These are phyloP conservation scores for Microdochium nivale DNA, from an alignment of 2,329 filamentous ascomycete species.

Conservation along the genomic window DNA sequence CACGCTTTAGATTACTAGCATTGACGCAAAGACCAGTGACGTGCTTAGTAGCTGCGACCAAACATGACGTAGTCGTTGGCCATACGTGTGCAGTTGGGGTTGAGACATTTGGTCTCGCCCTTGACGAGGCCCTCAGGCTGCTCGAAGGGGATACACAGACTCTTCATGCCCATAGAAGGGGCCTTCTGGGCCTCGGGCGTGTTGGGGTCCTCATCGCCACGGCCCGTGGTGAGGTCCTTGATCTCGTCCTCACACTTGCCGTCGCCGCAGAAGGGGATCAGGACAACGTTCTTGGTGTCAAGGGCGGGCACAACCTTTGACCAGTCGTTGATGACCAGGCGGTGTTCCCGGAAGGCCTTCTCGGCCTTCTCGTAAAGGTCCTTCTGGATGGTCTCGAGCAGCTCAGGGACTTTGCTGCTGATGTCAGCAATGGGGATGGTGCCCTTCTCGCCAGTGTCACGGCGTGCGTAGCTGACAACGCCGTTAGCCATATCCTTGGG, in stretches of 20 bases:
- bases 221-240: slow-evolving; percentile 82
- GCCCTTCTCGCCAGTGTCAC: slow-evolving; percentile 79
- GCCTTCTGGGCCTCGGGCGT: slow-evolving; percentile 44
- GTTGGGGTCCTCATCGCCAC: slow-evolving; percentile 47
- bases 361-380: slow-evolving; percentile 76
- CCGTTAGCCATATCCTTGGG: slow-evolving; percentile 86
- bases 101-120: slow-evolving; percentile 85
- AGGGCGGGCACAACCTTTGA: slow-evolving; percentile 83
- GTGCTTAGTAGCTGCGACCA: slow-evolving; percentile 57
- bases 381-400: slow-evolving; percentile 83
- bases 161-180: slow-evolving; percentile 60
- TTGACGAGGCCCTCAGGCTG: slow-evolving; percentile 73
- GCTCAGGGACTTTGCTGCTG: slow-evolving; percentile 61
- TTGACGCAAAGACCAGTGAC: background rate
- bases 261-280: slow-evolving; percentile 84
- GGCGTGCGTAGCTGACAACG: slow-evolving; percentile 76
- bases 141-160: slow-evolving; percentile 67
- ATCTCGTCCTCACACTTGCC: slow-evolving; percentile 84
- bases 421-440: slow-evolving; percentile 71
- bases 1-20: no score
- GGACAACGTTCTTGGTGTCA: slow-evolving; percentile 83
- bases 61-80: slow-evolving; percentile 92
- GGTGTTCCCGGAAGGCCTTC: slow-evolving; percentile 68
- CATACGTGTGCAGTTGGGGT: slow-evolving; percentile 68
- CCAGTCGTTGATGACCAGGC: slow-evolving; percentile 77